Percentiles rank a stretch among this genome's conserved stretches.
These are phyloP conservation scores for Fraxinus baroniana DNA, from an alignment of 305 asterid species.

Conservation along the genomic window DNA sequence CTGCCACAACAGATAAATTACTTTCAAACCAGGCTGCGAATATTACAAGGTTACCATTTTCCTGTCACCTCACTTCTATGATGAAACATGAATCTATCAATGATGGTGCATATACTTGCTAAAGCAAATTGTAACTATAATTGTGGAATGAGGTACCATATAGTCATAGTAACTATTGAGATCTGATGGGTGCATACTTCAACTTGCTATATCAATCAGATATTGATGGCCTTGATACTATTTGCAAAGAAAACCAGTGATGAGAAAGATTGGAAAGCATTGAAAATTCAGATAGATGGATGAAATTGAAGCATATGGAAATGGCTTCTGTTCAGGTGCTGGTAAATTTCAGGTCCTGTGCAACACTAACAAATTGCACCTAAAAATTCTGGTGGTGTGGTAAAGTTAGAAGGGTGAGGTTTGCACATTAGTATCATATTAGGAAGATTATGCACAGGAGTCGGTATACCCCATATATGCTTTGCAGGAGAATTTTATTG, in stretches of 20 bases:
- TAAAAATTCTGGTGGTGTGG: not conserved
- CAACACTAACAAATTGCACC: not conserved
- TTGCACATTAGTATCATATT: not conserved
- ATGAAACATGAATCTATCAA: not conserved
- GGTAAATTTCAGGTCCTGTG: not conserved
- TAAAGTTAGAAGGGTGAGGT: not conserved
- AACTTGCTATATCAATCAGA: not conserved
- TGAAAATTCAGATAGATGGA: not conserved
- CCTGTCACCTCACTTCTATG: not conserved
- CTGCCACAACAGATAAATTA: not conserved
- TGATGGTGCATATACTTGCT: not conserved
- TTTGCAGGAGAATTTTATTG: not conserved
- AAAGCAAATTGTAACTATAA: not conserved
- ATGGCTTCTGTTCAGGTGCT: not conserved
- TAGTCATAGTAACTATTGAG: not conserved
- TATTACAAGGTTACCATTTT: not conserved
- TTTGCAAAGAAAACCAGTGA: not conserved
- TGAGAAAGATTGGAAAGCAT: not conserved
- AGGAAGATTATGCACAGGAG: not conserved
- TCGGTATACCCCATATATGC: not conserved
- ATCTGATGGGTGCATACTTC: not conserved
- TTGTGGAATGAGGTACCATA: not conserved
- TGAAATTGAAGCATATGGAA: not conserved
- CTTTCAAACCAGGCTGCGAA: not conserved
- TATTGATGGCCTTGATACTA: not conserved